These are phyloP conservation scores for Zygoascus tannicola DNA, from an alignment of 805 yeast species.

Conservation along the genomic window DNA sequence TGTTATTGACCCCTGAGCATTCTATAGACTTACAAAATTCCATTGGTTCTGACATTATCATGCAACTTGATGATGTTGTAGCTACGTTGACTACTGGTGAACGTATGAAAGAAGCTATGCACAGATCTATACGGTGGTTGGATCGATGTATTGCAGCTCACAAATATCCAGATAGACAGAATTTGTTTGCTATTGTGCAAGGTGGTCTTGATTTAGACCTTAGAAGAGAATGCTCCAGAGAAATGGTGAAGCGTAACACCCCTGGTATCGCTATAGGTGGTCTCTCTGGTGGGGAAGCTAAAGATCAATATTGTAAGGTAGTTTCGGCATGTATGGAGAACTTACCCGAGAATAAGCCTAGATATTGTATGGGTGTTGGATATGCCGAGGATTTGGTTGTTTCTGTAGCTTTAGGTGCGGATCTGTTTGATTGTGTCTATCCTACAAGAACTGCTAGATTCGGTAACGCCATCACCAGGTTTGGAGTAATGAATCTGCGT, in stretches of 20 bases:
- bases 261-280: slow-evolving; percentile 42
- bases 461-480: slow-evolving; percentile 36
- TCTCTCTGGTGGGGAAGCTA: slow-evolving; percentile 39
- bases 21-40: slow-evolving; percentile 37
- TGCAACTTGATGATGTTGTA: slow-evolving; percentile 40
- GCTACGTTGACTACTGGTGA: slow-evolving; percentile 36
- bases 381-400: slow-evolving; percentile 40
- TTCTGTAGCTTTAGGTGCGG: slow-evolving; percentile 39
- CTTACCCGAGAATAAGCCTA: slow-evolving; percentile 34
- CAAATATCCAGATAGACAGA: slow-evolving; percentile 35
- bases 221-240: slow-evolving; percentile 32
- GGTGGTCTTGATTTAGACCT: slow-evolving; percentile 36
- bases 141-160: slow-evolving; percentile 37
- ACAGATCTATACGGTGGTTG: slow-evolving; percentile 36
- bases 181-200: slow-evolving; percentile 37
- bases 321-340: slow-evolving; percentile 34
- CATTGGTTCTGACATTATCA: slow-evolving; percentile 39
- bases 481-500: slow-evolving; percentile 31
- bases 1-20: slow-evolving; percentile 39
- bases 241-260: slow-evolving; percentile 36
- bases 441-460: slow-evolving; percentile 38
- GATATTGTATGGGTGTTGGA: slow-evolving; percentile 41
- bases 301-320: slow-evolving; percentile 32
- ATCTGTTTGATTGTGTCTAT: slow-evolving; percentile 38
- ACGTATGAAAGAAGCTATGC: slow-evolving; percentile 39